Evolutionary conservation across 768 basidiomycete genomes (phyloP), one percentile per base, ranked within the genome.

Genomic region (Hydnomerulius pinastri): DNA sequence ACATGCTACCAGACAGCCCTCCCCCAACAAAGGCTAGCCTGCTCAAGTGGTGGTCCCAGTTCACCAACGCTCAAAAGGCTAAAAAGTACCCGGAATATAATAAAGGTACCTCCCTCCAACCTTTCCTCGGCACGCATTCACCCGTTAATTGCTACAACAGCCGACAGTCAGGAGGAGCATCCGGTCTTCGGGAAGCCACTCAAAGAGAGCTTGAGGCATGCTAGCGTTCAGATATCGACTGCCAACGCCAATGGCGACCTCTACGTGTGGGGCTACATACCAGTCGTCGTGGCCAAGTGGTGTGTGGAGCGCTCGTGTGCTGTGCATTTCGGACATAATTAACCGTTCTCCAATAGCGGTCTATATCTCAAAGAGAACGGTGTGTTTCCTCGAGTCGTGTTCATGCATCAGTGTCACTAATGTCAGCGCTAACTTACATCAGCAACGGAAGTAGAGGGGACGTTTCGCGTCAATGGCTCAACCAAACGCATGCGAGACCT

Each of bases 221-320:
- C 96, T 13, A 88, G 83, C 60, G 96, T 97, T 1, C 94, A 95
- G 64, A 96, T 98, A 65, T 92, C 89, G 9, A 96, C 94, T 12
- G 86, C 90, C 6, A 89, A 87, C 51, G 77, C 86, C 10, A 82
- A 82, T 53, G 92, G 92, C 7, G 84, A 90, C 56, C 77, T 92
- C 15, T 91, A 90, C 65, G 87, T 93, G 5, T 95, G 91, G 88
- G 93, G 95, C 1, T 90, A 89, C 65, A 91, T 99, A 42, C 96
- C 96, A 8, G 92, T 98, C 35, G 94, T 98, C 45, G 96, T 99
- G 35, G 96, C 96, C 39, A 98, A 97, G 72, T 98, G 93, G 92
- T 92, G 60, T 62, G 86, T 72, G 46, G 40, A 17, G 24, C n/a
- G n/a, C 35, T 54, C 58, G 29, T 44, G 27, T 13, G 29, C 36